Evolutionary conservation across 306 rosid genomes (phyloP).

Genomic region (Hylodesmum podocarpum): DNA sequence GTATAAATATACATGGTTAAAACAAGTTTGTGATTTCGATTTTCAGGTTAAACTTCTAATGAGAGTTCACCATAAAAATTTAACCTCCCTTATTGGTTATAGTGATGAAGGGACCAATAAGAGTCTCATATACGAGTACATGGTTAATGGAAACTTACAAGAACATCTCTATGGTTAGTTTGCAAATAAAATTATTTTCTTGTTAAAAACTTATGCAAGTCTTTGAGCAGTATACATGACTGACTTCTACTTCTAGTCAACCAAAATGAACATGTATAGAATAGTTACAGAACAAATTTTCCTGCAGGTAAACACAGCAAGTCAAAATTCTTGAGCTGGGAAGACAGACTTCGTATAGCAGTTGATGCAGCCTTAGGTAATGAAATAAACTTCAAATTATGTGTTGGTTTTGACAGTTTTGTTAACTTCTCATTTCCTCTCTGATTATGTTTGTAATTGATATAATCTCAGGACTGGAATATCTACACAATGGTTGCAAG

Average conservation of each 20-base stretch:
- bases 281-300: background rate
- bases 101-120: constrained; percentile 27
- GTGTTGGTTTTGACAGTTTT: background rate
- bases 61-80: constrained; percentile 40
- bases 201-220: background rate
- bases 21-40: background rate
- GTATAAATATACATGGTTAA: background rate
- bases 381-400: background rate
- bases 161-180: constrained; percentile 38
- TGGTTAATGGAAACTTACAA: constrained; percentile 34
- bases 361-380: constrained; percentile 45
- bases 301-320: background rate
- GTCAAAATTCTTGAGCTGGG: constrained; percentile 35
- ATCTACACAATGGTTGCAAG: constrained; percentile 39
- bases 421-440: background rate
- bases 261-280: background rate
- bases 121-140: constrained; percentile 41
- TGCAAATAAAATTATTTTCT: background rate
- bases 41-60: constrained; percentile 28
- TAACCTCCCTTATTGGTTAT: constrained; percentile 42
- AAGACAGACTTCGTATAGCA: constrained; percentile 44
- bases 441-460: background rate
- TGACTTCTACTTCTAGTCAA: background rate
- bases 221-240: no score
- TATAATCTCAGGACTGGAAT: constrained; percentile 46